Evolutionary conservation across 2,329 filamentous ascomycete genomes (phyloP), one percentile per base, ranked within the genome.

Genomic region (Xylaria sp.): DNA sequence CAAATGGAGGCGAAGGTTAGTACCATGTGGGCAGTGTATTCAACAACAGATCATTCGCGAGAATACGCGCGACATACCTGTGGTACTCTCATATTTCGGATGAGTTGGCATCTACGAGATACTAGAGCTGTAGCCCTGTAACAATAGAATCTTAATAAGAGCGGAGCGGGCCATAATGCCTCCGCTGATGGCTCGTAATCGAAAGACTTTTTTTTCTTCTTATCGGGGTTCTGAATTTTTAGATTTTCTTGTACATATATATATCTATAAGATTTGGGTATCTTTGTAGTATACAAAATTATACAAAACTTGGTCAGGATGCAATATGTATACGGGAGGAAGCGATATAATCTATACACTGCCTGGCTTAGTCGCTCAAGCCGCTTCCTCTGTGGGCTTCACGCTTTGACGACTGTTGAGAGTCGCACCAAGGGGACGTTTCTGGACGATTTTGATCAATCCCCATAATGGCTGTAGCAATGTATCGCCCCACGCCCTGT

Each of bases 401-500:
- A 18, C 12, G 6, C 5, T 5, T 48, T 32, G 44, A 21, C 62
- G 62, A 53, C 3, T 51, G 27, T 60, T 59, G 2, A 64, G 35
- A 23, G 54, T 61, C 25, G 35, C 37, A n/a, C 50, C n/a, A n/a
- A 37, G 68, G 55, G 68, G 66, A 25, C 60, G 75, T 50, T 65
- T 68, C n/a, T 73, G 69, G 18, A 81, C 72, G 3, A 75, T 60
- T 6, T 65, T 68, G 48, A 71, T 58, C 27, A 83, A 66, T 53
- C 75, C 65, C 1, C 75, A 63, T 8, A 79, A 23, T 0, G 75
- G 61, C 5, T 79, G 79, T 5, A 82, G 75, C 10, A 82, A 65
- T 6, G 75, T 72, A 10, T 62, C 63, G 18, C 76, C 79, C 82
- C 82, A 83, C 0, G 80, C 80, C 18, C 75, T 70, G 42, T 83